These are phyloP conservation scores for Rubroboletus pulcherrimus DNA, from an alignment of 768 basidiomycete species.

Conservation along the genomic window DNA sequence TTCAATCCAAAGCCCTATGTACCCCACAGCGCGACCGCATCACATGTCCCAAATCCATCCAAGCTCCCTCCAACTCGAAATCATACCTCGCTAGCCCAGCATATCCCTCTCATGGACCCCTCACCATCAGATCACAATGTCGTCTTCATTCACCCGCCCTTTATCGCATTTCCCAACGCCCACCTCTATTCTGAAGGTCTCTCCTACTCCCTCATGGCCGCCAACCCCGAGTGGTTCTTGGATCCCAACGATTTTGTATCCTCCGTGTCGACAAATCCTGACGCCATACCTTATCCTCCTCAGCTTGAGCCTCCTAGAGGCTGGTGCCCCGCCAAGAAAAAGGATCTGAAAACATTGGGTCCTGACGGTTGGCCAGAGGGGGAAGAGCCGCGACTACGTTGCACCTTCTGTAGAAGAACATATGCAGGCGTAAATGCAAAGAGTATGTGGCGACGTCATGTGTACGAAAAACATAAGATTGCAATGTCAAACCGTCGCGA, in stretches of 20 bases:
- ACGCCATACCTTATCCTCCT: slow-evolving; percentile 68
- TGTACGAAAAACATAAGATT: slow-evolving; percentile 87
- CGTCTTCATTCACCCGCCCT: slow-evolving; percentile 74
- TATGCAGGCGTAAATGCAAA: slow-evolving; percentile 88
- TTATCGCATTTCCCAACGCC: slow-evolving; percentile 60
- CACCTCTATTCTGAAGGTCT: slow-evolving; percentile 62
- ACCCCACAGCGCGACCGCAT: slow-evolving; percentile 33
- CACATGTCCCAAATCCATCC: slow-evolving; percentile 19
- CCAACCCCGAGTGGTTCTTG: slow-evolving; percentile 78
- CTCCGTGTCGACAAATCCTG: slow-evolving; percentile 41
- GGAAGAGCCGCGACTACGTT: slow-evolving; percentile 73
- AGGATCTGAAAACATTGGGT: slow-evolving; percentile 67
- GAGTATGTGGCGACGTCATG: slow-evolving; percentile 88
- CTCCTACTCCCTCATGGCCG: slow-evolving; percentile 67
- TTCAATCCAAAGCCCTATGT: slow-evolving; percentile 65
- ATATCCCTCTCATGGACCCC: slow-evolving; percentile 63
- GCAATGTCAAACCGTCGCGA: slow-evolving; percentile 86
- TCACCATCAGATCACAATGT: slow-evolving; percentile 59
- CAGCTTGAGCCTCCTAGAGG: slow-evolving; percentile 80
- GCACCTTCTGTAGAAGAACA: slow-evolving; percentile 79
- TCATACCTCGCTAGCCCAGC: slow-evolving; percentile 37
- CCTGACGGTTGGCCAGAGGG: slow-evolving; percentile 75
- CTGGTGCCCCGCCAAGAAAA: slow-evolving; percentile 86
- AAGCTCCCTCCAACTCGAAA: slow-evolving; percentile 30
- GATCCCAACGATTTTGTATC: slow-evolving; percentile 60